Evolutionary conservation across 371 early-diverging fungal genomes (phyloP), one percentile per base, ranked within the genome.

Genomic region (Mucor circinelloides): DNA sequence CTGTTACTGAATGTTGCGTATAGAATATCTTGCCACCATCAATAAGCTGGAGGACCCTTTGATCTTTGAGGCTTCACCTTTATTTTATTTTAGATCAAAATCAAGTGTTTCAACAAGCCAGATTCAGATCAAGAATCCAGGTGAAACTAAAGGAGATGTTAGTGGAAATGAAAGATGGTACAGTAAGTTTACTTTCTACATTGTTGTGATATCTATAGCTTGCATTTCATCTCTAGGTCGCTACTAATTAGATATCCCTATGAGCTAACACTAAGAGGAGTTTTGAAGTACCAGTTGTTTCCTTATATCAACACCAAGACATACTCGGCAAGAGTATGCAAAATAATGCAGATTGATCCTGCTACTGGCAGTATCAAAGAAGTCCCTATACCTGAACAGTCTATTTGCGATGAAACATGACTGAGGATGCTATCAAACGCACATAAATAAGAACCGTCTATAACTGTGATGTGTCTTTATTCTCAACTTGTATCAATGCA

Each of bases 211-310:
- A 21, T 31, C 19, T 25, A 52, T 21, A 27, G 1, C 21, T 54
- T 17, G 13, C 30, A 21, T 19, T 30, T 21, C 34, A 28, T 48
- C 27, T 48, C 21, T 64, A 85, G 90, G 90, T 77, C 81, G 9
- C 70, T 73, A 31, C 57, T 90, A 31, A 73, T 89, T 57, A 78
- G 84, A 36, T 81, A 86, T 44, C 88, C 87, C 23, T 90, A 87
- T 72, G 87, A 89, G 58, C 66, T 90, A 60, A 90, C 88, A 0
- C 68, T 90, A 2, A 84, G 90, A 59, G 90, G 90, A 9, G 81
- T 87, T 6, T 72, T 90, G 27, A 83, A 85, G 64, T 90, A 90
- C 62, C 82, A 78, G 6, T 42, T 82, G 36, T 64, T 80, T 23
- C 77, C 84, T n/a, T 59, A 58, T 17, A 34, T 70, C 8, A 44